Conservation (phyloP, 2,329 filamentous ascomycete species). For the Grosmannia serpens region DNA sequence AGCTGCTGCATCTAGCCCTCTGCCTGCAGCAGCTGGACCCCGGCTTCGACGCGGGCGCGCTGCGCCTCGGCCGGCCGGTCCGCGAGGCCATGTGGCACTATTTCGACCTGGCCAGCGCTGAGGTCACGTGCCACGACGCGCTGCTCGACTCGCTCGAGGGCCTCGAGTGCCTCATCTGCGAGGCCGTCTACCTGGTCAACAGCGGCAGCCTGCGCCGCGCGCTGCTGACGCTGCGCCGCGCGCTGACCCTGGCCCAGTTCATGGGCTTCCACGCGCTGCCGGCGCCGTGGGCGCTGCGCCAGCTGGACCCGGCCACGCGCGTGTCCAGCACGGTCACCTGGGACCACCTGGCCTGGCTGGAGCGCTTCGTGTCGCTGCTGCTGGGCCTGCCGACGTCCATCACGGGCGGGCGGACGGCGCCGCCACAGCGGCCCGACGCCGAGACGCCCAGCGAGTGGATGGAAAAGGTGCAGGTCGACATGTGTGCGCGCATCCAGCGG, state of each 20-base stretch:
- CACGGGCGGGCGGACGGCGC: not conserved
- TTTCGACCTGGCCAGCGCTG: constrained; percentile 7
- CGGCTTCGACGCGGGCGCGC: not conserved
- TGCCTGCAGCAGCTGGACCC: constrained; percentile 17
- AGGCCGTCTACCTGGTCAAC: constrained; percentile 35
- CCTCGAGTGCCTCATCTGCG: constrained; percentile 36
- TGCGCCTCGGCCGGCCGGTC: not conserved
- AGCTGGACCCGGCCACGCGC: constrained; percentile 13
- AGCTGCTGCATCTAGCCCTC: constrained; percentile 20
- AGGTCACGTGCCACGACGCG: constrained; percentile 35
- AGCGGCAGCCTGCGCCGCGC: constrained; percentile 32
- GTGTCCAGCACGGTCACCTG: constrained; percentile 28
- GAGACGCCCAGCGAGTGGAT: constrained; percentile 13
- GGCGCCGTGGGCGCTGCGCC: not conserved
- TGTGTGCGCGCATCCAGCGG: constrained; percentile 25
- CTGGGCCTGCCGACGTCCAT: constrained; percentile 20
- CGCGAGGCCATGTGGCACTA: not conserved
- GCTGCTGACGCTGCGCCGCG: constrained; percentile 32
- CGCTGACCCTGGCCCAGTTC: constrained; percentile 21
- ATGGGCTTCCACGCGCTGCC: constrained; percentile 3
- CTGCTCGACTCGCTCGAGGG: constrained; percentile 33
- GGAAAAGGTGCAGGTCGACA: constrained; percentile 22
- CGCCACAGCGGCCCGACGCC: not conserved
- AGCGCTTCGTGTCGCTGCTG: constrained; percentile 35
- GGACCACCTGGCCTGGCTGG: constrained; percentile 30